phyloP scores from a whole-genome alignment of 495 filamentous ascomycete genomes.

The Aspergillus homomorphus region DNA sequence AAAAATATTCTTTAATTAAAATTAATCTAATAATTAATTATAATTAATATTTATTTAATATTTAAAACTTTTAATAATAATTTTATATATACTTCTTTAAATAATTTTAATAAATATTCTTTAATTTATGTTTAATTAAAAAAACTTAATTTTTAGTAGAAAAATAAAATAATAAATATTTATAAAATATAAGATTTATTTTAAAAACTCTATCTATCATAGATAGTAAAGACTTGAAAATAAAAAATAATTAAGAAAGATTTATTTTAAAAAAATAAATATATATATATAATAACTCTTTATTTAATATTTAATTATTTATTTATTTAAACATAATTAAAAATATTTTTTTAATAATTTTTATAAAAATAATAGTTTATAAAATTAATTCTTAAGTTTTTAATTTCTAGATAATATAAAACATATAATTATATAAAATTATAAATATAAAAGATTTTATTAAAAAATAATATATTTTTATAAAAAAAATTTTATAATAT shows the following conservation, averaged over 20 bases:
- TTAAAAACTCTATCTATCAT: neutral
- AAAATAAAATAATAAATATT: slow-evolving; percentile 1
- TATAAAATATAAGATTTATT: neutral
- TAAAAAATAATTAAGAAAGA: too few species aligned
- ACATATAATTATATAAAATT: neutral
- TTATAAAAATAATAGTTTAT: too few species aligned
- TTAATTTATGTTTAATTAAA: too few species aligned
- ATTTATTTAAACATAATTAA: too few species aligned
- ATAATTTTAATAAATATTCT: too few species aligned
- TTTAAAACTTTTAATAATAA: neutral
- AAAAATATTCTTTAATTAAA: neutral
- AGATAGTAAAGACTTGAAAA: neutral
- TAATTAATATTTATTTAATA: neutral
- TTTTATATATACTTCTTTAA: neutral
- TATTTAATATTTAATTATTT: too few species aligned
- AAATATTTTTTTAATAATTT: too few species aligned
- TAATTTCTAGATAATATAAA: neutral
- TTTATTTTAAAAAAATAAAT: too few species aligned
- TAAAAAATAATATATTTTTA: too few species aligned
- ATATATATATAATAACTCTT: too few species aligned
- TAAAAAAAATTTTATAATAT: slow-evolving; percentile 1
- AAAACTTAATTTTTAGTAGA: slow-evolving; percentile 1
- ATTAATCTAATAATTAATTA: neutral
- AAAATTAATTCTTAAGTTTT: neutral
- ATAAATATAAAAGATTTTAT: slow-evolving; percentile 2